Percentiles rank a stretch among this genome's conserved stretches.
phyloP scores from a whole-genome alignment of 495 filamentous ascomycete genomes.

The Aeminium ludgeri region DNA sequence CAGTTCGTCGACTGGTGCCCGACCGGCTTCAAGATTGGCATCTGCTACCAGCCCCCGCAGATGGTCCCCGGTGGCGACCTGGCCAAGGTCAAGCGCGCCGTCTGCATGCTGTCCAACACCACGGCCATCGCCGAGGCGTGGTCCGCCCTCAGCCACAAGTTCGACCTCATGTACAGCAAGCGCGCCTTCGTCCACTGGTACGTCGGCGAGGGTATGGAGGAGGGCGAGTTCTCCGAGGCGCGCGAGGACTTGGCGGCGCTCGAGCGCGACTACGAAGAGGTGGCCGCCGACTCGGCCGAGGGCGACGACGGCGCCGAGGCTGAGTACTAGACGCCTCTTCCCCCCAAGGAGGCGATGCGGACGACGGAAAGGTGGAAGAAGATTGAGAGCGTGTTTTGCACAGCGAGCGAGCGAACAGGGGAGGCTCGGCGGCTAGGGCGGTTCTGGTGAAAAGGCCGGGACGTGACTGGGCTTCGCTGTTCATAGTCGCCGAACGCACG shows the following conservation, averaged over 20 bases:
- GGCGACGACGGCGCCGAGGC: conserved; percentile 76
- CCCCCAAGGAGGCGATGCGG: too few relatives aligned
- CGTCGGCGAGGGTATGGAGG: conserved; percentile 99
- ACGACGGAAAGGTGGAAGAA: too few relatives aligned
- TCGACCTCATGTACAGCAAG: conserved; percentile 99
- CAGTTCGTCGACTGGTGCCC: conserved; percentile 99
- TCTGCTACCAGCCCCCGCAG: conserved; percentile 96
- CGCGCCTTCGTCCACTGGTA: conserved; percentile 99
- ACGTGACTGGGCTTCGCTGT: too few relatives aligned
- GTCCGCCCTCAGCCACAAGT: conserved; percentile 94
- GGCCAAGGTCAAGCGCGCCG: conserved; percentile 91
- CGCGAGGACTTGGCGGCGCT: conserved; percentile 95
- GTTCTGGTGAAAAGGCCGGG: too few relatives aligned
- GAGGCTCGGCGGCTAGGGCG: too few relatives aligned
- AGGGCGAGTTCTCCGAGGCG: conserved; percentile 97
- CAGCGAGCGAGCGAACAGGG: too few relatives aligned
- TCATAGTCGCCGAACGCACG: too few relatives aligned
- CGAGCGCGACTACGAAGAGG: conserved; percentile 98
- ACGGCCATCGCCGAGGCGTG: conserved; percentile 97
- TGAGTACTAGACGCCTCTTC: conserved; percentile 73
- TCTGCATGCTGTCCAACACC: conserved; percentile 99
- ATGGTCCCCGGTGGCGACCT: conserved; percentile 92
- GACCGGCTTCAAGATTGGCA: conserved; percentile 99
- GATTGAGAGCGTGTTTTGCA: too few relatives aligned
- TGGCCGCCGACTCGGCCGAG: conserved; percentile 87